Evolutionary conservation across 345 rosid species (phyloP).

Genomic region (Lepidium sativum): DNA sequence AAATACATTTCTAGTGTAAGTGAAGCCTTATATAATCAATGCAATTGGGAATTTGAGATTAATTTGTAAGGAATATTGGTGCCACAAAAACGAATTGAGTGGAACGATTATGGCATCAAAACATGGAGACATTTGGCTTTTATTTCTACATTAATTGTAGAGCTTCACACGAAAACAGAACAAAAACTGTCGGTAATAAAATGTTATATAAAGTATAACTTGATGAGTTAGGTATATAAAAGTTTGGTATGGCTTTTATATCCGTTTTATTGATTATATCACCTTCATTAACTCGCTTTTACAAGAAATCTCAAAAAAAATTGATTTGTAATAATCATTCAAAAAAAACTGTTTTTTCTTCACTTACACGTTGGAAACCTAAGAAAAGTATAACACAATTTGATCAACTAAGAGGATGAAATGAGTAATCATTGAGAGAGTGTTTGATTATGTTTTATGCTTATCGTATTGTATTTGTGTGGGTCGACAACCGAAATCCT

Average conservation of each 20-base stretch:
- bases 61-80: not conserved
- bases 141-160: too few relatives aligned
- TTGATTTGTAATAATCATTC: too few relatives aligned
- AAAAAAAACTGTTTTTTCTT: too few relatives aligned
- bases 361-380: too few relatives aligned
- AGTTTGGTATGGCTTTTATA: conserved; percentile 26
- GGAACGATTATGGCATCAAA: not conserved
- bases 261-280: conserved; percentile 11
- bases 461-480: too few relatives aligned
- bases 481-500: too few relatives aligned
- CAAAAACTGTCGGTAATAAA: not conserved
- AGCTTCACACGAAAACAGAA: conserved; percentile 6
- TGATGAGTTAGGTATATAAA: too few relatives aligned
- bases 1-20: too few relatives aligned
- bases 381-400: too few relatives aligned
- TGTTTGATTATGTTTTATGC: too few relatives aligned
- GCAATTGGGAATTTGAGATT: not conserved
- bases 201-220: not conserved
- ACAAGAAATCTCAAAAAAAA: not conserved
- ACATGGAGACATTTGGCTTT: not conserved
- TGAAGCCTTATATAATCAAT: not conserved
- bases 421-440: too few relatives aligned
- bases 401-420: too few relatives aligned
- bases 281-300: not conserved
- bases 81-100: not conserved